phyloP scores from a whole-genome alignment of 352 stramenopile species.

The Stephanocyclus meneghinianus region DNA sequence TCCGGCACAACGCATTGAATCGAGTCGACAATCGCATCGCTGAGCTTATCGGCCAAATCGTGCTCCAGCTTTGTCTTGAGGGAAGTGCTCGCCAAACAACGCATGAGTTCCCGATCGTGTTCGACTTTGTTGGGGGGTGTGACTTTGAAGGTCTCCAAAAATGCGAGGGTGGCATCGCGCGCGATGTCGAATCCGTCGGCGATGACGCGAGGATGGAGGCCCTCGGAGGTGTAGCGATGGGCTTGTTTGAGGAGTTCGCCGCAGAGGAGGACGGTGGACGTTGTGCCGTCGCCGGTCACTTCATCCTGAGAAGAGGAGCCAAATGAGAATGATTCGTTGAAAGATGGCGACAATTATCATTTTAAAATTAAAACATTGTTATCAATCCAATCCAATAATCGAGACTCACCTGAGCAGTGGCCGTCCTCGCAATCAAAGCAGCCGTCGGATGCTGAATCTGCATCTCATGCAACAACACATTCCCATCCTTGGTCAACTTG shows the following conservation, averaged over 20 bases:
- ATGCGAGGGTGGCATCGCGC: slow-evolving; percentile 90
- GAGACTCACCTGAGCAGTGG: slow-evolving; percentile 89
- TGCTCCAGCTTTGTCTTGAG: slow-evolving; percentile 97
- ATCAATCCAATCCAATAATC: too few relatives aligned
- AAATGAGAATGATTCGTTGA: neutral
- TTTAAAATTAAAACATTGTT: too few relatives aligned
- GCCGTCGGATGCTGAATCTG: slow-evolving; percentile 98
- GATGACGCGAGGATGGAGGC: slow-evolving; percentile 95
- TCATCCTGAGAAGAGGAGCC: slow-evolving; percentile 71
- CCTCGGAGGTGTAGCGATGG: slow-evolving; percentile 94
- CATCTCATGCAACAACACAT: slow-evolving; percentile 99
- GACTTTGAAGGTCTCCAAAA: slow-evolving; percentile 92
- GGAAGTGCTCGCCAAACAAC: slow-evolving; percentile 91
- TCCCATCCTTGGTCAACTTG: slow-evolving; percentile 99
- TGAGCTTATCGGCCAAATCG: slow-evolving; percentile 89
- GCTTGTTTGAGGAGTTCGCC: slow-evolving; percentile 98
- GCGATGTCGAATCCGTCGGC: slow-evolving; percentile 97
- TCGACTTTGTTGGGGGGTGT: slow-evolving; percentile 46
- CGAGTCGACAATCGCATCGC: slow-evolving; percentile 95
- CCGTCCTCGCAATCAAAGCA: slow-evolving; percentile 95
- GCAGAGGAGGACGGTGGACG: slow-evolving; percentile 96
- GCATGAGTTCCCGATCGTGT: slow-evolving; percentile 93
- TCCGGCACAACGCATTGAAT: slow-evolving; percentile 88
- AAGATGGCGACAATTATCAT: neutral
- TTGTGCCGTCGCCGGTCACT: slow-evolving; percentile 95